phyloP scores from a whole-genome alignment of 345 rosid species.

The Psidium friedrichsthalianum region DNA sequence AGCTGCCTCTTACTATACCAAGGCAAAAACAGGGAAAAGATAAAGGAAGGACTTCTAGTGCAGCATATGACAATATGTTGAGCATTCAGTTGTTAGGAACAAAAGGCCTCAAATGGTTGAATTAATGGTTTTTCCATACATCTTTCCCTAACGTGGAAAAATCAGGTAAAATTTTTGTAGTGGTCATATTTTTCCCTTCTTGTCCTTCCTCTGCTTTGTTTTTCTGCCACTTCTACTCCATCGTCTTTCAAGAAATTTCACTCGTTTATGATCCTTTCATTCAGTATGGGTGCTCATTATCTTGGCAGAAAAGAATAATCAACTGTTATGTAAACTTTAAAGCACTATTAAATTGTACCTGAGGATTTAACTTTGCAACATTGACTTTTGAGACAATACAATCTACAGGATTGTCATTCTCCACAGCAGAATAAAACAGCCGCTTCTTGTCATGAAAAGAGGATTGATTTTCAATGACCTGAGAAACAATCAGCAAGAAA shows the following conservation, averaged over 20 bases:
- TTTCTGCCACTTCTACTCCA: neutral
- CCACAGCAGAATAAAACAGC: slow-evolving; percentile 73
- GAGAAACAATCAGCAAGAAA: slow-evolving; percentile 6
- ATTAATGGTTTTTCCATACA: neutral
- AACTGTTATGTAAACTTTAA: neutral
- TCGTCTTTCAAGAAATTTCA: neutral
- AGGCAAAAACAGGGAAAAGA: neutral
- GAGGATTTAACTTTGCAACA: slow-evolving; percentile 36
- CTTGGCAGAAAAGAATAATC: neutral
- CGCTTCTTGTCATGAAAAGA: slow-evolving; percentile 60
- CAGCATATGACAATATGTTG: neutral
- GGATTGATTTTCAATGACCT: slow-evolving; percentile 66
- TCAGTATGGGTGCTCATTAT: neutral
- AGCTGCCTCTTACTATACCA: neutral
- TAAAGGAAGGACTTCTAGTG: neutral
- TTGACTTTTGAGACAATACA: slow-evolving; percentile 71
- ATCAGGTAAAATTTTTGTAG: neutral
- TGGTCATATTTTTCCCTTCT: neutral
- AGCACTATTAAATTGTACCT: slow-evolving; percentile 29
- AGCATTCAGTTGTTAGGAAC: neutral
- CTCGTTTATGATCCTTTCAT: neutral
- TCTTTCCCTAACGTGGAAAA: neutral
- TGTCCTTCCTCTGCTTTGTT: neutral
- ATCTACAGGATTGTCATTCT: slow-evolving; percentile 83
- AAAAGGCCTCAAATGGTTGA: neutral